phyloP scores from a whole-genome alignment of 768 basidiomycete genomes.

The Pleurotus pulmonarius region DNA sequence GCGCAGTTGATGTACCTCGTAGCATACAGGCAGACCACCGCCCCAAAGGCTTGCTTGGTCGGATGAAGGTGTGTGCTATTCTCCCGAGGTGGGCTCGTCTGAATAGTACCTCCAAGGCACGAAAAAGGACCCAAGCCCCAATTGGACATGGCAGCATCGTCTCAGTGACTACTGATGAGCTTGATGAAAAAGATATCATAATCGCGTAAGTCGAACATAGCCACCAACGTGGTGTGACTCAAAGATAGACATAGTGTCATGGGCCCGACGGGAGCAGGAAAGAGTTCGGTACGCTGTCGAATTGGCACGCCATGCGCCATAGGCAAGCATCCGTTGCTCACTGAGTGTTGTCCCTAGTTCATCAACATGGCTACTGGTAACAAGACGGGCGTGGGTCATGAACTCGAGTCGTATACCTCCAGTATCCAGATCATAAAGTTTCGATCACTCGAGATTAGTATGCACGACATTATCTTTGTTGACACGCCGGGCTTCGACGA shows the following conservation, averaged over 20 bases:
- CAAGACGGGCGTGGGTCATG: constrained; percentile 11
- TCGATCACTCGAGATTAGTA: constrained; percentile 2
- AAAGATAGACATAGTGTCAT: constrained; percentile 11
- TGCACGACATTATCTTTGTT: constrained; percentile 13
- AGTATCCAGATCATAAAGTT: not conserved
- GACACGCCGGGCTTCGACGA: constrained; percentile 21
- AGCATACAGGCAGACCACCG: too few relatives aligned
- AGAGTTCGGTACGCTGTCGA: constrained; percentile 15
- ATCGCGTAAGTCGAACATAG: constrained; percentile 8
- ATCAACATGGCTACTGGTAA: constrained; percentile 12
- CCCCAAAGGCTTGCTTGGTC: too few relatives aligned
- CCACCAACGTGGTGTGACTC: not conserved
- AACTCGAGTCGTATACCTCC: constrained; percentile 12
- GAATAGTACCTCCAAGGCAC: too few relatives aligned
- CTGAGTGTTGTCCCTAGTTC: constrained; percentile 10
- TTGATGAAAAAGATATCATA: constrained; percentile 7
- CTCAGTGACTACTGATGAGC: not conserved
- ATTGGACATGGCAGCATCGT: not conserved
- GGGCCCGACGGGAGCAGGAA: constrained; percentile 16
- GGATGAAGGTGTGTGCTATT: too few relatives aligned
- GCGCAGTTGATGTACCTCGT: too few relatives aligned
- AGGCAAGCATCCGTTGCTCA: not conserved
- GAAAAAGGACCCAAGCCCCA: too few relatives aligned
- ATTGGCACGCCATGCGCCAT: too few relatives aligned
- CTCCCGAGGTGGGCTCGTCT: too few relatives aligned